Base-by-base conservation (phyloP, 306 rosid genomes). In the Medicago lupulina region DNA sequence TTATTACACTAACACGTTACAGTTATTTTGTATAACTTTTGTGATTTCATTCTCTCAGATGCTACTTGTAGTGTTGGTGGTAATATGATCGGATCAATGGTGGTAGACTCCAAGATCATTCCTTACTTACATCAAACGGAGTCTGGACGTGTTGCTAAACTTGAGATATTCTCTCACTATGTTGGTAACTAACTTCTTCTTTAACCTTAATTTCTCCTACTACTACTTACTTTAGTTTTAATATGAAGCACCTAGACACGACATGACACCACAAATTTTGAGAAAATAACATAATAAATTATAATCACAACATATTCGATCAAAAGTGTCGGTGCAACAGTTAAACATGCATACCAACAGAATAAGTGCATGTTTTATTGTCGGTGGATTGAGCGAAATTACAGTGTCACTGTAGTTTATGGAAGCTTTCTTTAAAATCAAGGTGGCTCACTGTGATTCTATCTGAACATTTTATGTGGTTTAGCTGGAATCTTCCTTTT, bases 81-180 rank as follows among this genome's bases (percentile, higher is more conserved):
- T 59, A 25, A 80, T 40, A 53, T 80, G 11, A 60, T 83, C 17
- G 86, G 85, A n/a, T 47, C 83, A 0, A 72, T 12, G 54, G 28
- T 54, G 5, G 41, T 40, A 25, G 31, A 14, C 5, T 73, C 78
- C 1, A 66, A 31, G 6, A 65, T 84, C 44, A 31, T 81, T 70
- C 96, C 96, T 0, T 19, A 41, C 62, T n/a, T 91, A 23, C 63
- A 28, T 0, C 73, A 76, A 64, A 81, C 87, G n/a, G 82, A 75
- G 28, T 91, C 93, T 12, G 96, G 96, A 15, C 93, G 93, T 10
- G 49, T 88, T 44, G 75, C 49, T 44, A 71, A 74, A 18, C 65
- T 93, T 21, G 98, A 93, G 47, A 83, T 81, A 44, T 93, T 93
- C 82, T 83, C 98, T 8, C 82, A 83, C 73, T 93, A 89, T 67